These are phyloP conservation scores for Penicillium soppii DNA, from an alignment of 495 filamentous ascomycete species.

Conservation along the genomic window DNA sequence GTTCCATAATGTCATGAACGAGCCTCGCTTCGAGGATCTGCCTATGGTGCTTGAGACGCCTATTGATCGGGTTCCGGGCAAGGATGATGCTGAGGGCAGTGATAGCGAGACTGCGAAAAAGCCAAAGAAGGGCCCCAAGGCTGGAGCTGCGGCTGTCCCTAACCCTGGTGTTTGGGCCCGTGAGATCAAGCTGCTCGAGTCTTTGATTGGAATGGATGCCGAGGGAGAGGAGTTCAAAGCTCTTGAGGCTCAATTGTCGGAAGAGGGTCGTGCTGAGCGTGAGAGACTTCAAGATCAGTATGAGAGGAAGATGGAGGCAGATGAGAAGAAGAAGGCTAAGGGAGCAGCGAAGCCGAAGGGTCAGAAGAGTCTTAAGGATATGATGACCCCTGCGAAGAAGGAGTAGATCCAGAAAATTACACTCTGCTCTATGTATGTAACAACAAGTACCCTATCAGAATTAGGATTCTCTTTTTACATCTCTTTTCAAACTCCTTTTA, in stretches of 20 bases:
- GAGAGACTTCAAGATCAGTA: conserved; percentile 73
- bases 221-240: conserved; percentile 66
- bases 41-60: conserved; percentile 96
- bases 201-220: conserved; percentile 76
- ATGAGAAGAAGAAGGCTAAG: conserved; percentile 53
- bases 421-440: background rate
- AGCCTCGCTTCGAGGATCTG: conserved; percentile 68
- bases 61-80: conserved; percentile 60
- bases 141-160: conserved; percentile 44
- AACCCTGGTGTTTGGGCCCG: conserved; percentile 78
- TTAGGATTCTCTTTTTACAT: no score
- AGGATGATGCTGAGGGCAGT: conserved; percentile 10
- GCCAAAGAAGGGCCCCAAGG: conserved; percentile 26
- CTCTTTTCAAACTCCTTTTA: no score
- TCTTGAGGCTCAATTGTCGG: conserved; percentile 62
- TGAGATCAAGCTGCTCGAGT: conserved; percentile 88
- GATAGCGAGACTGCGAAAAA: conserved; percentile 23
- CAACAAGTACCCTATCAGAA: no score
- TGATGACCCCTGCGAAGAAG: conserved; percentile 31
- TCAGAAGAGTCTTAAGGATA: conserved; percentile 44
- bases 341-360: conserved; percentile 27
- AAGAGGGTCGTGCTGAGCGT: conserved; percentile 67
- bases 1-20: conserved; percentile 90
- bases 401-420: background rate
- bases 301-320: conserved; percentile 64